phyloP scores from a whole-genome alignment of 202 grass and related monocot species.

The Panicum virgatum region DNA sequence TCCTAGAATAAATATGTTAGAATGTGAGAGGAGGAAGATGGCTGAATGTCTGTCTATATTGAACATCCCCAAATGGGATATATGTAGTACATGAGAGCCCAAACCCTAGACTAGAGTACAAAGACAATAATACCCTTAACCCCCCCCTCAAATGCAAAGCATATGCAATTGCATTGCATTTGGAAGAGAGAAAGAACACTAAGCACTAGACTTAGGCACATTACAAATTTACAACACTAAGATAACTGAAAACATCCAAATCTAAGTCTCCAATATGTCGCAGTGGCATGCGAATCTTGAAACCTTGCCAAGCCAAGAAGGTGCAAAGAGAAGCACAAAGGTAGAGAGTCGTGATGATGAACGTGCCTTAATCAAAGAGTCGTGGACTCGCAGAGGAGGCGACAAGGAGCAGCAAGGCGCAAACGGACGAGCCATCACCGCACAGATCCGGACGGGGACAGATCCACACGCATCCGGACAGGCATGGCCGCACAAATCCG shows the following conservation, averaged over 20 bases:
- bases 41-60: background rate
- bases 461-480: too few relatives aligned
- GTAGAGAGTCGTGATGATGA: background rate
- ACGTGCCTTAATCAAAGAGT: background rate
- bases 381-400: background rate
- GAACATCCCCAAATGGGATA: background rate
- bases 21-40: background rate
- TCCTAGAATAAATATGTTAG: too few relatives aligned
- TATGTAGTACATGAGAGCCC: background rate
- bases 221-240: background rate
- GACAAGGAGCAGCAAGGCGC: background rate
- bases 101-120: background rate
- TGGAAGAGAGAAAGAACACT: background rate
- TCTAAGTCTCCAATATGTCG: background rate
- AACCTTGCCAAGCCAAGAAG: background rate
- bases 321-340: background rate
- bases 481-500: background rate
- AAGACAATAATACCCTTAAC: background rate
- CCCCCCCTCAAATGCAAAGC: background rate
- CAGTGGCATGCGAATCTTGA: background rate
- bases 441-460: too few relatives aligned
- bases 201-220: background rate
- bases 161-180: background rate
- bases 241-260: background rate
- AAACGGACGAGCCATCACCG: background rate